A percentile compares a stretch with the other conserved stretches of the same genome.
Evolutionary conservation across 306 rosid genomes (phyloP).

Genomic region (Vicia faba): DNA sequence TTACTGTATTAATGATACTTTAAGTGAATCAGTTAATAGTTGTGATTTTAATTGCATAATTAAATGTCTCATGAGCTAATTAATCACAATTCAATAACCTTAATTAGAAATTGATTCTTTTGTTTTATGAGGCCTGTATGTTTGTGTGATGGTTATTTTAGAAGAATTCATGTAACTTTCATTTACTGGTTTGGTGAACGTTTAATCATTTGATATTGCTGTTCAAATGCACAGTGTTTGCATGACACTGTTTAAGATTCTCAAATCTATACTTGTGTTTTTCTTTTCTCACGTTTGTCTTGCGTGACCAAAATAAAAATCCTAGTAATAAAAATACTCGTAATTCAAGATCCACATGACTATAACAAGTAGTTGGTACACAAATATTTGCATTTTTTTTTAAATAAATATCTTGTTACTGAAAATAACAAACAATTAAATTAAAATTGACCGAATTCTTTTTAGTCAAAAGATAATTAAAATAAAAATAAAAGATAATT

Average conservation of each 20-base stretch:
- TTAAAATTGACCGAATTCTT: no score
- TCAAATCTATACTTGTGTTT: slow-evolving; percentile 24
- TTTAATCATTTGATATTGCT: slow-evolving; percentile 54
- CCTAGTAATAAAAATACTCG: no score
- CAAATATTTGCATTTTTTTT: no score
- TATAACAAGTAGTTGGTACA: no score
- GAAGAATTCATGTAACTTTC: slow-evolving; percentile 46
- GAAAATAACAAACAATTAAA: no score
- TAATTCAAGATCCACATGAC: no score
- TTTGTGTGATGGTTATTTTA: slow-evolving; percentile 37
- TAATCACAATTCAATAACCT: neutral
- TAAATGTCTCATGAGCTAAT: neutral
- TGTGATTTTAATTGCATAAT: neutral
- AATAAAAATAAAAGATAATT: no score
- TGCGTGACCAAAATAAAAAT: no score
- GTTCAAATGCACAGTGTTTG: slow-evolving; percentile 43
- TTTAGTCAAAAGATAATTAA: no score
- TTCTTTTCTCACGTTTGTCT: neutral
- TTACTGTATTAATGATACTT: neutral
- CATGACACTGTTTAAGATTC: slow-evolving; percentile 38
- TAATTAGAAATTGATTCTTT: neutral
- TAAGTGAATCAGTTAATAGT: slow-evolving; percentile 3
- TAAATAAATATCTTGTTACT: no score
- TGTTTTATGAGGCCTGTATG: neutral
- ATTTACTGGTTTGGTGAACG: slow-evolving; percentile 48